phyloP scores from a whole-genome alignment of 1,139 yeast species.

The Kodamaea suecica region DNA sequence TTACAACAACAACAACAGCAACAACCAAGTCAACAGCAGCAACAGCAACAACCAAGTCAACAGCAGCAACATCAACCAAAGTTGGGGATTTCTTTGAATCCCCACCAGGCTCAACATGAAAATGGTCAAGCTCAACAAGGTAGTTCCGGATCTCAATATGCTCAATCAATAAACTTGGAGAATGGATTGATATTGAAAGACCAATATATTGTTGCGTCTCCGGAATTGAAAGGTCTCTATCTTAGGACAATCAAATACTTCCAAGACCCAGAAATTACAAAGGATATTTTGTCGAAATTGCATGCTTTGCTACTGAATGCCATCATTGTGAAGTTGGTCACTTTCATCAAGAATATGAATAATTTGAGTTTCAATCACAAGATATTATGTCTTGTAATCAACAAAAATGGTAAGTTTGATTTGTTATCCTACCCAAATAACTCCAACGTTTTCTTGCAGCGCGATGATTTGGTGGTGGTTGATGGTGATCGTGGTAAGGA shows the following conservation, averaged over 20 bases:
- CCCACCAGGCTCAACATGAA: constrained; percentile 9
- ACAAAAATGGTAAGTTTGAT: constrained; percentile 58
- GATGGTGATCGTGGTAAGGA: constrained; percentile 54
- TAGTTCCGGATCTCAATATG: constrained; percentile 2
- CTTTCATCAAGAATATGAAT: constrained; percentile 43
- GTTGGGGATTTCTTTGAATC: constrained; percentile 1
- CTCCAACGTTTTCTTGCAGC: constrained; percentile 53
- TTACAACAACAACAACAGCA: constrained; percentile 8
- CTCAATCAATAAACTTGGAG: constrained; percentile 40
- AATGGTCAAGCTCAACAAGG: constrained; percentile 4
- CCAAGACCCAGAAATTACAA: constrained; percentile 34
- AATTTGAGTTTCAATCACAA: constrained; percentile 43
- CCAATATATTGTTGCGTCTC: constrained; percentile 52
- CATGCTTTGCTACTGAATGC: constrained; percentile 30
- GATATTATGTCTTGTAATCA: constrained; percentile 47
- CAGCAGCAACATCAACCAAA: constrained; percentile 4
- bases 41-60: constrained; percentile 6
- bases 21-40: constrained; percentile 3
- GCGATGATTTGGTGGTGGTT: constrained; percentile 45
- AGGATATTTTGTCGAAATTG: constrained; percentile 36
- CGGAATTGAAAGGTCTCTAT: constrained; percentile 44
- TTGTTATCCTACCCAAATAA: constrained; percentile 42
- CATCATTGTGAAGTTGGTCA: constrained; percentile 31
- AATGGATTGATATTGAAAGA: constrained; percentile 55
- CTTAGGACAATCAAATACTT: constrained; percentile 47